These are phyloP conservation scores for Juncus inflexus DNA, from an alignment of 176 grass and related monocot genomes.

Conservation along the genomic window DNA sequence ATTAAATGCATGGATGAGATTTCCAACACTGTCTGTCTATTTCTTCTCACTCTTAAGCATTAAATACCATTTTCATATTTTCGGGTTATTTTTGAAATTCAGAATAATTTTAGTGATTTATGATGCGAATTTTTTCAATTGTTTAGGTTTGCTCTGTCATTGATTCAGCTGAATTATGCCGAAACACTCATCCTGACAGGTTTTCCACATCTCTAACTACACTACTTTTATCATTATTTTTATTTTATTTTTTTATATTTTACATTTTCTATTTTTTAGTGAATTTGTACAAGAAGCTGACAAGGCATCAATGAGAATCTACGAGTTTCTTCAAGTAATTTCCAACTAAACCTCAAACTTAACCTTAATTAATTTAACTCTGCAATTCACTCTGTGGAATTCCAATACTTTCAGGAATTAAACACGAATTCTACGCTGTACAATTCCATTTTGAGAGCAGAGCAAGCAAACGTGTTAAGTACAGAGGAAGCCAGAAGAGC, in stretches of 20 bases:
- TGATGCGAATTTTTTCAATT: constrained; percentile 9
- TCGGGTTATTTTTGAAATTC: constrained; percentile 16
- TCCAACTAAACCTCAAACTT: constrained; percentile 2
- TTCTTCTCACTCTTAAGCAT: not conserved
- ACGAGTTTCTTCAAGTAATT: constrained; percentile 85
- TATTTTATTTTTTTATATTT: constrained; percentile 6
- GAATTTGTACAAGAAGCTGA: constrained; percentile 87
- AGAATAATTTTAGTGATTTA: not conserved
- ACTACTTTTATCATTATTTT: constrained; percentile 1
- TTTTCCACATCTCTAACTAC: constrained; percentile 6
- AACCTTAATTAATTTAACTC: not conserved
- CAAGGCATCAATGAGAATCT: constrained; percentile 81
- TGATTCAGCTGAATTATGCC: constrained; percentile 86
- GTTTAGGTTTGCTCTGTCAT: constrained; percentile 78
- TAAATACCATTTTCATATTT: not conserved
- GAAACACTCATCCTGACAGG: constrained; percentile 87
- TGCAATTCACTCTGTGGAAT: constrained; percentile 2
- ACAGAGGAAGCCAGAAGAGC: constrained; percentile 74
- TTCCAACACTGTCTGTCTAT: constrained; percentile 56
- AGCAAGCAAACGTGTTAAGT: constrained; percentile 44
- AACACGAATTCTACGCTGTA: constrained; percentile 81
- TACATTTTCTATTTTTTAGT: constrained; percentile 37
- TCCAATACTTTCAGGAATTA: constrained; percentile 52
- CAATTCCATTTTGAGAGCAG: constrained; percentile 74
- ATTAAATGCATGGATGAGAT: constrained; percentile 89